Evolutionary conservation across 805 yeast species (phyloP).

Genomic region (Lipomyces starkeyi): DNA sequence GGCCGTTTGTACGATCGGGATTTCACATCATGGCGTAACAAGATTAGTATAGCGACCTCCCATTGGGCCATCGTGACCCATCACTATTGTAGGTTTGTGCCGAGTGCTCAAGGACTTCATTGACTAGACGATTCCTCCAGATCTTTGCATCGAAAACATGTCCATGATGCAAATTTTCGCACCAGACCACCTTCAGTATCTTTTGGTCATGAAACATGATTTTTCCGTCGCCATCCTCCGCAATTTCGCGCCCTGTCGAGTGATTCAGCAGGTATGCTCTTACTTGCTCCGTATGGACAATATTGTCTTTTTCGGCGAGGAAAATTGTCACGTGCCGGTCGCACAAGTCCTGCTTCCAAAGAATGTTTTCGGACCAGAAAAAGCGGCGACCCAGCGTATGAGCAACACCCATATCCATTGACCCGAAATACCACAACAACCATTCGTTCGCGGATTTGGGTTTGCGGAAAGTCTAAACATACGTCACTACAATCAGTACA

Average conservation of each 20-base stretch:
- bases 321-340: constrained; percentile 1
- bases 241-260: background rate
- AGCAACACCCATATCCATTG: constrained; percentile 8
- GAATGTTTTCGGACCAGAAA: constrained; percentile 15
- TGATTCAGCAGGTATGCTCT: background rate
- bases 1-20: no score
- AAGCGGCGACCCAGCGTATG: constrained; percentile 10
- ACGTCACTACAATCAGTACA: background rate
- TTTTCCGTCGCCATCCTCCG: no score
- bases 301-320: constrained; percentile 10
- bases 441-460: constrained; percentile 14
- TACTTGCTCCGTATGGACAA: constrained; percentile 8
- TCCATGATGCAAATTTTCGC: constrained; percentile 3
- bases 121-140: background rate
- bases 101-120: constrained; percentile 8
- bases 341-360: constrained; percentile 6
- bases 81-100: background rate
- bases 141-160: constrained; percentile 7
- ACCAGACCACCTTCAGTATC: constrained; percentile 4
- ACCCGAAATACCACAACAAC: constrained; percentile 8
- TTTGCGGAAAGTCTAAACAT: constrained; percentile 4
- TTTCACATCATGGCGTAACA: no score
- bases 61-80: no score
- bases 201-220: background rate
- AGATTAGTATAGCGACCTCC: no score